These are phyloP conservation scores for Rhododendron williamsianum DNA, from an alignment of 148 eudicot genomes.

Conservation along the genomic window DNA sequence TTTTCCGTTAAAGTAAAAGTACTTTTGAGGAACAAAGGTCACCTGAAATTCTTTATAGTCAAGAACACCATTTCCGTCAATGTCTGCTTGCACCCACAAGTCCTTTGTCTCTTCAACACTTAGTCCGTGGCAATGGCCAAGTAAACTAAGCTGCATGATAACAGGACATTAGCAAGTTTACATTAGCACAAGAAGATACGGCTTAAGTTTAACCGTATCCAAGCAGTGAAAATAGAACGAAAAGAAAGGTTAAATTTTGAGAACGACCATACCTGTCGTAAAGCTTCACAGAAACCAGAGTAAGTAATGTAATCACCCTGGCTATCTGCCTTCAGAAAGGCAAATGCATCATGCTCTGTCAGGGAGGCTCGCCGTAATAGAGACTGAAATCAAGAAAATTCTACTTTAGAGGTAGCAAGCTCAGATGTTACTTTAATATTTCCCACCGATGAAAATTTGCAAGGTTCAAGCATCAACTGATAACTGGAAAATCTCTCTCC, in stretches of 20 bases:
- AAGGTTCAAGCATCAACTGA: conserved; percentile 6
- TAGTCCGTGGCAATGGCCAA: conserved; percentile 71
- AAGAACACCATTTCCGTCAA: conserved; percentile 82
- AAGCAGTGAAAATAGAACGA: not conserved
- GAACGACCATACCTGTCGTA: conserved; percentile 49
- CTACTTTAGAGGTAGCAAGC: not conserved
- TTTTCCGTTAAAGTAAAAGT: not conserved
- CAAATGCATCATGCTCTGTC: conserved; percentile 73
- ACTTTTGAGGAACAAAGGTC: not conserved
- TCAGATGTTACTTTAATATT: not conserved
- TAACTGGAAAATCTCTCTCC: not conserved
- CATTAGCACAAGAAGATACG: not conserved
- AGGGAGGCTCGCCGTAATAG: conserved; percentile 75
- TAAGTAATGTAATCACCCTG: conserved; percentile 65
- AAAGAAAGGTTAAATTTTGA: not conserved
- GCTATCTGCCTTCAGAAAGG: conserved; percentile 67
- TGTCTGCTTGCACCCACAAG: conserved; percentile 91
- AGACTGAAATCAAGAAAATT: conserved; percentile 38
- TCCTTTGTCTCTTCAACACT: conserved; percentile 73
- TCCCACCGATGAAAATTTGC: not conserved
- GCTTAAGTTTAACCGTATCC: not conserved
- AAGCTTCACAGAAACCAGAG: conserved; percentile 69
- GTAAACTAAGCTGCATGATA: conserved; percentile 63
- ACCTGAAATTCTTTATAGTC: conserved; percentile 87
- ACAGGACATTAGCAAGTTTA: conserved; percentile 6